phyloP scores from a whole-genome alignment of 2,329 filamentous ascomycete genomes.

The Fusarium sp. region DNA sequence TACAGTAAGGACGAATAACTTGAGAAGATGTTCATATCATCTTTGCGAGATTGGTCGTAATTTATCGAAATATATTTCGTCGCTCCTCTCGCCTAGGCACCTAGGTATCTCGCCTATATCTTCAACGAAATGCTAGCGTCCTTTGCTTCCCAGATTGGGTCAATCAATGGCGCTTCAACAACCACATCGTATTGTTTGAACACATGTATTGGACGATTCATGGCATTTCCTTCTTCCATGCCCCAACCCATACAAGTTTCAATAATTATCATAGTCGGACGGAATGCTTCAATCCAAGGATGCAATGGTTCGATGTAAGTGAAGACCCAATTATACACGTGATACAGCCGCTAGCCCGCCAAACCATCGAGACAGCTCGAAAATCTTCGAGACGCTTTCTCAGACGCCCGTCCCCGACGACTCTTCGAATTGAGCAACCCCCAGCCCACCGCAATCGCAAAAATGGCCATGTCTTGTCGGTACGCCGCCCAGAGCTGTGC shows the following conservation, averaged over 20 bases:
- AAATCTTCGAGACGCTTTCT: slow-evolving; percentile 52
- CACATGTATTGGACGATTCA: background rate
- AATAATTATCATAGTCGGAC: background rate
- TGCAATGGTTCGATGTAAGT: background rate
- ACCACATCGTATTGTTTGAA: background rate
- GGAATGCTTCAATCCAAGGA: background rate
- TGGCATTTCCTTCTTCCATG: background rate
- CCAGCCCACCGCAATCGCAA: slow-evolving; percentile 44
- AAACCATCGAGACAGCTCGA: slow-evolving; percentile 48
- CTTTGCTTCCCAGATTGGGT: background rate
- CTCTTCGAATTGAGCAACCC: slow-evolving; percentile 40
- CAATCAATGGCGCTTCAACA: background rate
- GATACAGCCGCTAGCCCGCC: slow-evolving; percentile 34
- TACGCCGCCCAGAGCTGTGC: slow-evolving; percentile 72
- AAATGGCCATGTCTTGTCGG: slow-evolving; percentile 71
- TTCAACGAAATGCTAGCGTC: background rate
- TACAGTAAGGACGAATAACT: no score
- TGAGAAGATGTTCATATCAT: background rate
- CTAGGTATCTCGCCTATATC: background rate
- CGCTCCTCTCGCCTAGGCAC: background rate
- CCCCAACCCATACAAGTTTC: background rate
- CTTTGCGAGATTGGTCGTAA: background rate
- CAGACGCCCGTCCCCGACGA: slow-evolving; percentile 45
- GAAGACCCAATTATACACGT: slow-evolving; percentile 30
- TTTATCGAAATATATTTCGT: background rate